Evolutionary conservation across 2,329 filamentous ascomycete genomes (phyloP).

Genomic region (Leptographium radiaticola): DNA sequence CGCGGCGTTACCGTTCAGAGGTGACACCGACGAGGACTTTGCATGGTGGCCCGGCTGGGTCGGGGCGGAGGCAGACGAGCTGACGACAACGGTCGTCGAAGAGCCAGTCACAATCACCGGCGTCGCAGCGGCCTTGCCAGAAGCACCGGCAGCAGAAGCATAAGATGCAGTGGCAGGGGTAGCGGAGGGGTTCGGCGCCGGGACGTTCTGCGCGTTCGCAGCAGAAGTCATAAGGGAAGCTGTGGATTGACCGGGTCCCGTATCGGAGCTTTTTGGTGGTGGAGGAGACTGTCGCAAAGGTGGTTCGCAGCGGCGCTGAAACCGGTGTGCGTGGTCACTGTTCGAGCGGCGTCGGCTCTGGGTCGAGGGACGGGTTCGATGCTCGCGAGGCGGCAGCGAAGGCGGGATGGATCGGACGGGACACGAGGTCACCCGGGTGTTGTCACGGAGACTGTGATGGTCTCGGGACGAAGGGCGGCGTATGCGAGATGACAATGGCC

Average conservation of each 20-base stretch:
- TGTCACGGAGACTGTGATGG: too few relatives aligned
- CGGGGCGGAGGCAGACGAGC: slow-evolving; percentile 33
- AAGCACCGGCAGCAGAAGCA: slow-evolving; percentile 52
- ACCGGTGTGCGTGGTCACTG: not conserved
- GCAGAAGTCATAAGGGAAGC: slow-evolving; percentile 46
- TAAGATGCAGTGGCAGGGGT: slow-evolving; percentile 46
- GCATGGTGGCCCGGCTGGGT: slow-evolving; percentile 43
- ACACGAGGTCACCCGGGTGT: too few relatives aligned
- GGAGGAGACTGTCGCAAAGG: not conserved
- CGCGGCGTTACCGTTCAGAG: slow-evolving; percentile 63
- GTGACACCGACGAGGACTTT: slow-evolving; percentile 55
- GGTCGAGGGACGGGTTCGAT: too few relatives aligned
- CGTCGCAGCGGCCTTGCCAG: slow-evolving; percentile 49
- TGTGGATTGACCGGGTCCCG: not conserved
- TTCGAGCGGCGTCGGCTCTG: too few relatives aligned
- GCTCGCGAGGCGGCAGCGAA: too few relatives aligned
- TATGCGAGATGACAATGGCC: too few relatives aligned
- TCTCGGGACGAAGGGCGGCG: too few relatives aligned
- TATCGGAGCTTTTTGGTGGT: not conserved
- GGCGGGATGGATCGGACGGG: too few relatives aligned
- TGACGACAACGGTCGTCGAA: slow-evolving; percentile 39
- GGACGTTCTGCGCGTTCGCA: slow-evolving; percentile 39
- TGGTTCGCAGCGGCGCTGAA: not conserved
- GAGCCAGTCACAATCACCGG: slow-evolving; percentile 48
- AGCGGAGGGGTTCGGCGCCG: slow-evolving; percentile 43